These are phyloP conservation scores for Cyclostephanos invisitatus DNA, from an alignment of 108 stramenopile species.

Conservation along the genomic window DNA sequence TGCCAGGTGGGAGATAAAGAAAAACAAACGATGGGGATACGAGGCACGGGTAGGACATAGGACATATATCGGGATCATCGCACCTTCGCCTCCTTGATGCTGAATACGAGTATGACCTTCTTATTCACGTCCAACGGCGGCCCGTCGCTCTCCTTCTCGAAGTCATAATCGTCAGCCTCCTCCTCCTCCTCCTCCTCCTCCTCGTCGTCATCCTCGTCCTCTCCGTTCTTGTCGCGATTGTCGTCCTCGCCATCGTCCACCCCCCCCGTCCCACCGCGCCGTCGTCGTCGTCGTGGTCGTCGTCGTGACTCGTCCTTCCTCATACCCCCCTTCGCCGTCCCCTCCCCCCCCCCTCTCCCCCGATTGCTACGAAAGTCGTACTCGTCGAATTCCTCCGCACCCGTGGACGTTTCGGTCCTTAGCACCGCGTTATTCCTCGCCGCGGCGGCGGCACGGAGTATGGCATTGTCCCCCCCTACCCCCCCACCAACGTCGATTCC, in stretches of 20 bases:
- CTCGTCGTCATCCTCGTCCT: conserved; percentile 18
- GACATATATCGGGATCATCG: background rate
- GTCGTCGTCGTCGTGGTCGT: conserved; percentile 7
- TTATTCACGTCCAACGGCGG: conserved; percentile 67
- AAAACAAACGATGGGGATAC: background rate
- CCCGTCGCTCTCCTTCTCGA: conserved; percentile 20
- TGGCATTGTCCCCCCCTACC: conserved; percentile 32
- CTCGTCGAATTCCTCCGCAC: conserved; percentile 74
- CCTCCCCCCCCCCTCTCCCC: conserved; percentile 9
- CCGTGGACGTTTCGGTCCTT: conserved; percentile 79
- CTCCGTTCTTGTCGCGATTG: background rate
- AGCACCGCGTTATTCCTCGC: conserved; percentile 36
- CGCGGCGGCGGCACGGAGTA: conserved; percentile 41
- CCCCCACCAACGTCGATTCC: background rate
- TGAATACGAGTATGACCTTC: conserved; percentile 79
- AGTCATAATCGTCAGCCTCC: conserved; percentile 18
- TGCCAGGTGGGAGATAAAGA: background rate
- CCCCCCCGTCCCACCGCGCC: conserved; percentile 3
- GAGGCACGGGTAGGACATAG: background rate
- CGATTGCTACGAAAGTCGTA: conserved; percentile 66
- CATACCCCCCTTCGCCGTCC: background rate
- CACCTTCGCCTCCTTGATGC: conserved; percentile 70
- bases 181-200: conserved; percentile 35
- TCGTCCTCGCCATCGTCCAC: background rate
- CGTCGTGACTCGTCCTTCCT: conserved; percentile 24